Evolutionary conservation across 192 early-diverging fungal genomes (phyloP).

Genomic region (Backusella circina): DNA sequence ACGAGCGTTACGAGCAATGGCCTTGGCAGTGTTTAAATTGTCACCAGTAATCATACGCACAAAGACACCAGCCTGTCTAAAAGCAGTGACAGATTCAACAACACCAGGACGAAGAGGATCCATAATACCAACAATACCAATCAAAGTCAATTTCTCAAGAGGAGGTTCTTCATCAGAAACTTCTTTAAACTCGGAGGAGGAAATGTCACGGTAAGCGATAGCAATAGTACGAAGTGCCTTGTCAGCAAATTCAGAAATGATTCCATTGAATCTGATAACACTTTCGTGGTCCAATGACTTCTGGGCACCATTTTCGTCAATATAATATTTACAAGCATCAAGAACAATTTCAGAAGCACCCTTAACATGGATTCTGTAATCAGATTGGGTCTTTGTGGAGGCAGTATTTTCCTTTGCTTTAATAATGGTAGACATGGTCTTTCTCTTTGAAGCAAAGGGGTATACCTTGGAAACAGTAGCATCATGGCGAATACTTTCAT

Average conservation of each 20-base stretch:
- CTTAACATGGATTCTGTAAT: slow-evolving; percentile 66
- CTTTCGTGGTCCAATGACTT: slow-evolving; percentile 42
- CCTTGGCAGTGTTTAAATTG: slow-evolving; percentile 84
- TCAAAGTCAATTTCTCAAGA: slow-evolving; percentile 49
- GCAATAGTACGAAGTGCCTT: slow-evolving; percentile 75
- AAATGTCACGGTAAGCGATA: slow-evolving; percentile 60
- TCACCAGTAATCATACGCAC: slow-evolving; percentile 90
- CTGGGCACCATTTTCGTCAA: slow-evolving; percentile 49
- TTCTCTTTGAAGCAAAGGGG: slow-evolving; percentile 88
- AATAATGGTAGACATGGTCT: slow-evolving; percentile 81
- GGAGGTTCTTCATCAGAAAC: slow-evolving; percentile 56
- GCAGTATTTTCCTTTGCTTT: slow-evolving; percentile 30
- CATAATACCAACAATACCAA: slow-evolving; percentile 83
- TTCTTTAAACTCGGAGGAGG: slow-evolving; percentile 34
- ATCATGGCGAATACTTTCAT: slow-evolving; percentile 52
- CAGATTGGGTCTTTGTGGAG: slow-evolving; percentile 21
- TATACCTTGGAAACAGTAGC: slow-evolving; percentile 59
- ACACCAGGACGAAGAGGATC: slow-evolving; percentile 86
- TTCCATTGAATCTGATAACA: slow-evolving; percentile 36
- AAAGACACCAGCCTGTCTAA: slow-evolving; percentile 78
- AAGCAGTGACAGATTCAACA: slow-evolving; percentile 67
- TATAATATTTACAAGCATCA: slow-evolving; percentile 54
- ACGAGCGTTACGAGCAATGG: slow-evolving; percentile 85
- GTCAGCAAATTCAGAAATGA: slow-evolving; percentile 59
- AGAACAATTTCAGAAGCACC: slow-evolving; percentile 84